A percentile compares a stretch with the other conserved stretches of the same genome.
Conservation (phyloP, 2,329 filamentous ascomycete species). For the Botrytis medusae region DNA sequence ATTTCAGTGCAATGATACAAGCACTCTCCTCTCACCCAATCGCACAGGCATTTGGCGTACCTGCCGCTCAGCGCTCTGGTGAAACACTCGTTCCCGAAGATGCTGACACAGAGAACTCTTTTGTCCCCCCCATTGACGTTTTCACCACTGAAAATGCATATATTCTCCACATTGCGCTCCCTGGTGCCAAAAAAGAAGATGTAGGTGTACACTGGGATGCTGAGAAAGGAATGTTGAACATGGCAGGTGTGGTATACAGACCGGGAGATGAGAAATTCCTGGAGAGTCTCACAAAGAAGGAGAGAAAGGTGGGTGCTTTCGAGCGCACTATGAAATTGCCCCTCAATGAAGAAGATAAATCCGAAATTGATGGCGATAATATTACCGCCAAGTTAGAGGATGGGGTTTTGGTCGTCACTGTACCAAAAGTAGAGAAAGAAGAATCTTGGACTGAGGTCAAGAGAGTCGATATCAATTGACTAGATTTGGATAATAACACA, state of each 20-base stretch:
- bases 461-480: slow-evolving; percentile 53
- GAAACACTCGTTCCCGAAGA: slow-evolving; percentile 29
- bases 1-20: slow-evolving; percentile 35
- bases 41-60: slow-evolving; percentile 33
- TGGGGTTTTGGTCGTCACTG: slow-evolving; percentile 72
- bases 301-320: slow-evolving; percentile 73
- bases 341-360: slow-evolving; percentile 52
- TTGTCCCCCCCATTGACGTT: slow-evolving; percentile 69
- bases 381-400: slow-evolving; percentile 79
- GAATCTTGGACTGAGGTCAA: slow-evolving; percentile 57
- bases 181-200: slow-evolving; percentile 77
- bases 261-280: slow-evolving; percentile 69
- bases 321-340: slow-evolving; percentile 66
- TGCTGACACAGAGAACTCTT: slow-evolving; percentile 44
- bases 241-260: slow-evolving; percentile 72
- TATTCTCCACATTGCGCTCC: slow-evolving; percentile 70
- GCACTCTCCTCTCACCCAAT: slow-evolving; percentile 34
- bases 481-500: slow-evolving; percentile 17
- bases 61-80: slow-evolving; percentile 28
- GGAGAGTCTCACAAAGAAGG: slow-evolving; percentile 58
- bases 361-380: slow-evolving; percentile 62
- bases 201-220: slow-evolving; percentile 74
- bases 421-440: slow-evolving; percentile 69
- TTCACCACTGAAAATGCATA: slow-evolving; percentile 68
- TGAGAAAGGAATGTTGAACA: slow-evolving; percentile 61